Evolutionary conservation across 2,329 filamentous ascomycete species (phyloP).

Genomic region (Colletotrichum tanaceti): DNA sequence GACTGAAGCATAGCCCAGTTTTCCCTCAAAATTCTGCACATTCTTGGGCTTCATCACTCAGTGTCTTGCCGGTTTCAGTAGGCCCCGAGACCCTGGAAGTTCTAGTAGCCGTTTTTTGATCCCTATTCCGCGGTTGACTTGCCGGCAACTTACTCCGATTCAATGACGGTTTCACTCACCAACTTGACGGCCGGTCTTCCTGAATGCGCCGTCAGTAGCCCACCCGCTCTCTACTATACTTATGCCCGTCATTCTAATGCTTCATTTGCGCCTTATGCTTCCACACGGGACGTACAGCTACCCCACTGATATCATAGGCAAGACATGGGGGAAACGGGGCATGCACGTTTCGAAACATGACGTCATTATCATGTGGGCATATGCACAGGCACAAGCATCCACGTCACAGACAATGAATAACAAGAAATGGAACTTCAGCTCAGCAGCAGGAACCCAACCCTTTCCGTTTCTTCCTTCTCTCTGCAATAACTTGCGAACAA

Average conservation of each 20-base stretch:
- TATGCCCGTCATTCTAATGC: too few species aligned
- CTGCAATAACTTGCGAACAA: not conserved
- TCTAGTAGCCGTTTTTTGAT: not conserved
- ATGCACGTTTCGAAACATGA: constrained; percentile 8
- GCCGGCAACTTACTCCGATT: not conserved
- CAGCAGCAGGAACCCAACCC: accelerated
- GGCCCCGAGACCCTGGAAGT: not conserved
- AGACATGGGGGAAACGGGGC: not conserved
- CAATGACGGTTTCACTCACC: not conserved
- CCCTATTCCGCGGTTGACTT: not conserved
- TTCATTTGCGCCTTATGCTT: too few species aligned
- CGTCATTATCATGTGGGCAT: constrained; percentile 27
- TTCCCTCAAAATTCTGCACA: not conserved
- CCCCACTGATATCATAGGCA: constrained; percentile 28
- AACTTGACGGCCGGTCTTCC: not conserved
- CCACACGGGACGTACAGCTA: too few species aligned
- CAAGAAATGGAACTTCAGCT: too few species aligned
- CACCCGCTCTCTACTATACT: too few species aligned
- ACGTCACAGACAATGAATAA: constrained; percentile 12
- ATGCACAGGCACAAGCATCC: not conserved
- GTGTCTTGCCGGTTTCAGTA: too few species aligned
- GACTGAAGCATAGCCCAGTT: too few species aligned
- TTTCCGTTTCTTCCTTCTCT: too few species aligned
- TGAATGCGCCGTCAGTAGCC: not conserved
- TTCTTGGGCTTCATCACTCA: not conserved